Evolutionary conservation across 345 rosid species (phyloP), one percentile per base, ranked within the genome.

Genomic region (Eucalyptus melliodora): DNA sequence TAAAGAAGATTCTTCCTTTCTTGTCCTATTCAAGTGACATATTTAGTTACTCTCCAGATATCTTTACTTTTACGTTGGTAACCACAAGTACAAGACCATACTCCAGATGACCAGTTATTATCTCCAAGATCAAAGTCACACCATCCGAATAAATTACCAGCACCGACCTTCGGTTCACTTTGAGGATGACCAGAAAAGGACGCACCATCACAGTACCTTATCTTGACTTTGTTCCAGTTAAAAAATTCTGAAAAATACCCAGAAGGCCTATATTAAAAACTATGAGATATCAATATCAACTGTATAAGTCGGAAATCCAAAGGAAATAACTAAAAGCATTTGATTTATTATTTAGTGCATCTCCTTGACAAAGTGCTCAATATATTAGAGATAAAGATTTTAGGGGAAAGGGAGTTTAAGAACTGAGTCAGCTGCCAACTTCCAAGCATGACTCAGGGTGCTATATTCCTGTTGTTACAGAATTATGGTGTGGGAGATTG

Each of bases 121-220:
- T 87, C 65, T 89, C 15, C 5, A 16, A 86, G 87, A 56, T 53
- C 37, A 40, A 45, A 31, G 42, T 59, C 42, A 86, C 45, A 86
- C 42, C 45, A 89, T 45, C 62, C 44, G 7, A 5, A 37, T 56
- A 67, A 51, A 50, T 44, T 62, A 86, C 34, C 51, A 86, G 40
- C 69, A 69, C 88, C 86, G 86, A 94, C 99, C 98, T 94, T 96
- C 26, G 94, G 91, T 92, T 97, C 98, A 88, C 94, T 94, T 90
- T 94, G 97, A 34, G 97, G 97, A 87, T 88, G 96, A 77, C 99
- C 99, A 81, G 99, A 92, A 56, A 97, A 94, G 72, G 99, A 97
- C 50, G 97, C 98, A 87, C 99, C 99, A 90, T 97, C 98, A 93
- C 99, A 96, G 89, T 96, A 97, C 59, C 98, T 96, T 89, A 97